Conservation (phyloP, 768 basidiomycete species). For the Boletus rufocinnamomeus region DNA sequence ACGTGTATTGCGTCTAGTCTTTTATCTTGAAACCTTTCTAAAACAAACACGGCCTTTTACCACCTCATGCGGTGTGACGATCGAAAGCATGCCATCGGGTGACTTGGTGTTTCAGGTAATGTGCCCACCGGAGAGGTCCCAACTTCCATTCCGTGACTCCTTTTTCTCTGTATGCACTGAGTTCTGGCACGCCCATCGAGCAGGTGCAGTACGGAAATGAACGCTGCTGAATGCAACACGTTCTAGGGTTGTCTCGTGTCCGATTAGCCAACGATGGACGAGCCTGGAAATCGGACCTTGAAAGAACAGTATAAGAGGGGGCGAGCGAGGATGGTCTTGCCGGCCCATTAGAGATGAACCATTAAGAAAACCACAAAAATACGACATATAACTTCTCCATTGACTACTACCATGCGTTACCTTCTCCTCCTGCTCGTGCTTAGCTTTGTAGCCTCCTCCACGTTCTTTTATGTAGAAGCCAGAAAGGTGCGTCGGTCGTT, state of each 20-base stretch:
- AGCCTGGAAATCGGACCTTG: constrained; percentile 21
- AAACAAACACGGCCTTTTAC: not conserved
- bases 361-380: constrained; percentile 19
- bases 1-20: not conserved
- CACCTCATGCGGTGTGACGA: constrained; percentile 9
- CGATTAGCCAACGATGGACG: constrained; percentile 3
- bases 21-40: not conserved
- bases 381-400: not conserved
- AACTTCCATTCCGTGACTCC: constrained; percentile 22
- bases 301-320: constrained; percentile 30
- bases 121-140: constrained; percentile 4
- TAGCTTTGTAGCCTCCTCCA: constrained; percentile 31
- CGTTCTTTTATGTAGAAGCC: constrained; percentile 34
- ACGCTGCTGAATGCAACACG: constrained; percentile 14
- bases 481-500: constrained; percentile 24
- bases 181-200: constrained; percentile 5
- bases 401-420: constrained; percentile 24
- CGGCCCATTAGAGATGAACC: constrained; percentile 34
- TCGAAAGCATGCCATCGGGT: not conserved
- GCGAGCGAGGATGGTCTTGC: constrained; percentile 3
- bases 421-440: constrained; percentile 32
- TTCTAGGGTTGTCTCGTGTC: constrained; percentile 30
- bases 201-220: constrained; percentile 27
- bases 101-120: constrained; percentile 1
- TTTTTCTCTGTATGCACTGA: constrained; percentile 2